A percentile compares a stretch with the other conserved stretches of the same genome.
phyloP scores from a whole-genome alignment of 1,139 yeast species.

The Saccharomyces uvarum region DNA sequence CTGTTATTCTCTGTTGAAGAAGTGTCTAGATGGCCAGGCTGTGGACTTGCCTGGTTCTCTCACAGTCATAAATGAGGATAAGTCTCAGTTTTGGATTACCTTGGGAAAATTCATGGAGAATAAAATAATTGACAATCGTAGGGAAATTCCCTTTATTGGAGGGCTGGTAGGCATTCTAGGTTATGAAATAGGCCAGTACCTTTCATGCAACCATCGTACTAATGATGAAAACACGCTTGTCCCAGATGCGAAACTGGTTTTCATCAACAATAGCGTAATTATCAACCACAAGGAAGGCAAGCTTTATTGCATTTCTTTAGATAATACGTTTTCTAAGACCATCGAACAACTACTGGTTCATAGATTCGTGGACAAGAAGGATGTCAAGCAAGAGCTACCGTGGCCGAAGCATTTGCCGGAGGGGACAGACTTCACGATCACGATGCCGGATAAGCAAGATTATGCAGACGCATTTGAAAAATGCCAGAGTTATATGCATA shows the following conservation, averaged over 20 bases:
- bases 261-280: conserved; percentile 58
- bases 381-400: conserved; percentile 2
- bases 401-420: conserved; percentile 22
- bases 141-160: conserved; percentile 67
- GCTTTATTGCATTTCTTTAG: conserved; percentile 51
- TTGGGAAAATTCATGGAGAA: conserved; percentile 45
- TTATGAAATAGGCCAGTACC: conserved; percentile 68
- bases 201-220: conserved; percentile 33
- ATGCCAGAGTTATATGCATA: conserved; percentile 62
- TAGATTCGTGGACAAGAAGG: neutral
- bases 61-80: conserved; percentile 16
- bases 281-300: conserved; percentile 43
- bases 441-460: conserved; percentile 47
- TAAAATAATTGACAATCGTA: conserved; percentile 16
- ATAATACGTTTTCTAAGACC: conserved; percentile 21
- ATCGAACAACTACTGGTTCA: conserved; percentile 6
- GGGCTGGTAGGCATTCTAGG: conserved; percentile 81
- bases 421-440: conserved; percentile 17
- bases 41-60: conserved; percentile 5
- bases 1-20: conserved; percentile 4
- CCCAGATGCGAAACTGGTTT: conserved; percentile 74
- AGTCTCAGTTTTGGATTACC: conserved; percentile 29
- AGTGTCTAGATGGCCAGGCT: conserved; percentile 2
- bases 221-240: conserved; percentile 6
- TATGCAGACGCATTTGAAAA: conserved; percentile 51